Evolutionary conservation across 2,329 filamentous ascomycete genomes (phyloP).

Genomic region (Phaeosphaeria sp.): DNA sequence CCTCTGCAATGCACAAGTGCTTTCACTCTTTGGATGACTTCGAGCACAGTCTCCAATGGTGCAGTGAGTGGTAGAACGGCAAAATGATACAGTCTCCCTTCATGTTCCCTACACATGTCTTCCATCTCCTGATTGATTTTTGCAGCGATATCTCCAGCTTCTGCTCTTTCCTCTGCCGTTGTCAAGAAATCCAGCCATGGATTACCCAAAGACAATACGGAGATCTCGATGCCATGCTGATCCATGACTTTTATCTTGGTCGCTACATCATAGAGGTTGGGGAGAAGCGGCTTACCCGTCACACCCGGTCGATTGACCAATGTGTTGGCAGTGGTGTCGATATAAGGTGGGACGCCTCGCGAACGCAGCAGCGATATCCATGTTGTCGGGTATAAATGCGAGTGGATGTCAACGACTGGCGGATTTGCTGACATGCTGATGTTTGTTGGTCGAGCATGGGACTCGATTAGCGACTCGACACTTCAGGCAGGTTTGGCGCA

Average conservation of each 20-base stretch:
- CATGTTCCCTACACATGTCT: background rate
- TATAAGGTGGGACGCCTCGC: background rate
- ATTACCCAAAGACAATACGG: background rate
- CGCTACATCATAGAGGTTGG: constrained; percentile 1
- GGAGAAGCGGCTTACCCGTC: background rate
- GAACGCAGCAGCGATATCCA: background rate
- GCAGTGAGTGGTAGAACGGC: background rate
- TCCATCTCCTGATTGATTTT: background rate
- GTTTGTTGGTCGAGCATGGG: background rate
- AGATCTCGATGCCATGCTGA: background rate
- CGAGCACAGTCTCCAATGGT: background rate
- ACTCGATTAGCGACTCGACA: background rate
- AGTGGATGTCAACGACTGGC: background rate
- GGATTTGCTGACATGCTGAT: background rate
- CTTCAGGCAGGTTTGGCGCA: background rate
- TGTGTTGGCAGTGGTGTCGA: constrained; percentile 1
- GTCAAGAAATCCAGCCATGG: constrained; percentile 1
- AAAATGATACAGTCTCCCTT: background rate
- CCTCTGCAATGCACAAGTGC: background rate
- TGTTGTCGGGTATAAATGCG: background rate
- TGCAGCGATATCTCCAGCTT: background rate
- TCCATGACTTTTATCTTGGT: constrained; percentile 2
- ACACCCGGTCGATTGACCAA: constrained; percentile 1
- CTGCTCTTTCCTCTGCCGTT: background rate
- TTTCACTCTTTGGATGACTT: background rate